These are phyloP conservation scores for Tolypocladium capitatum DNA, from an alignment of 2,329 filamentous ascomycete genomes.

Conservation along the genomic window DNA sequence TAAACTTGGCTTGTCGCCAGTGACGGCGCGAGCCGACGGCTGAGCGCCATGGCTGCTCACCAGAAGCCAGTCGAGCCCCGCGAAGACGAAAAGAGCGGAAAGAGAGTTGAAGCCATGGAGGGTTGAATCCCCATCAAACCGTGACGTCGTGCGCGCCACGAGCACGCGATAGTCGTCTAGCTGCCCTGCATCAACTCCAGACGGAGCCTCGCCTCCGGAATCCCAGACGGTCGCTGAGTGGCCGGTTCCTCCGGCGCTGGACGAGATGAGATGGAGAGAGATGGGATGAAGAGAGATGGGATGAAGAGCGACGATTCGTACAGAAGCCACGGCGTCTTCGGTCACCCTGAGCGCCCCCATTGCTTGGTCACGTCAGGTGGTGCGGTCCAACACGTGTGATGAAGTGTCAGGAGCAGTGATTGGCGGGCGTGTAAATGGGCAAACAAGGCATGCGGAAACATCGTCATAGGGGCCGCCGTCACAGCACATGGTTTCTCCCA, in stretches of 20 bases:
- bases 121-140: background rate
- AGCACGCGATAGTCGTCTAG: background rate
- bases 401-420: background rate
- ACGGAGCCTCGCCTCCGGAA: background rate
- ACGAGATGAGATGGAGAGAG: too few relatives aligned
- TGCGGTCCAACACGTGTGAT: too few relatives aligned
- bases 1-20: too few relatives aligned
- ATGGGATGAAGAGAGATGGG: too few relatives aligned
- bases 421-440: background rate
- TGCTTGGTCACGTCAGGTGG: background rate
- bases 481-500: background rate
- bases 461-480: background rate
- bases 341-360: too few relatives aligned
- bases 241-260: too few relatives aligned
- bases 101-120: background rate
- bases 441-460: background rate
- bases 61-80: background rate
- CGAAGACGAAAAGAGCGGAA: too few relatives aligned
- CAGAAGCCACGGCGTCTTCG: too few relatives aligned
- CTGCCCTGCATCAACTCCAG: background rate
- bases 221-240: background rate
- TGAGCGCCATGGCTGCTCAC: too few relatives aligned
- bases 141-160: background rate
- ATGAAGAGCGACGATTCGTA: too few relatives aligned
- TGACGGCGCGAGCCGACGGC: too few relatives aligned